Percentiles rank a stretch among this genome's conserved stretches.
phyloP scores from a whole-genome alignment of 352 stramenopile species.

The Ochromonadaceae sp. region DNA sequence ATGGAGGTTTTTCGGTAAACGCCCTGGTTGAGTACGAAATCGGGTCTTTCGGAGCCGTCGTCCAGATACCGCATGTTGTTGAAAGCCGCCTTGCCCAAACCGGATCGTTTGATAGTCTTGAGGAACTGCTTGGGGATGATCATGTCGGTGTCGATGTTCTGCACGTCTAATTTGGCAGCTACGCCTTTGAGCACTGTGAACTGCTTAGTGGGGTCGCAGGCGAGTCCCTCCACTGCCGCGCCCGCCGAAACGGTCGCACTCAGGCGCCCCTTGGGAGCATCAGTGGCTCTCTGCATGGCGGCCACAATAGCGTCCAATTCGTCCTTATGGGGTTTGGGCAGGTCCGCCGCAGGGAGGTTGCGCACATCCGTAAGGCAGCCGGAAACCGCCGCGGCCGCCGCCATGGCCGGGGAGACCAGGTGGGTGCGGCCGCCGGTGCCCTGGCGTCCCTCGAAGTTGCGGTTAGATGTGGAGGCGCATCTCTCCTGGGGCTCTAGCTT shows the following conservation, averaged over 20 bases:
- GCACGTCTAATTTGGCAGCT: constrained; percentile 48
- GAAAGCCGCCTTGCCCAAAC: constrained; percentile 54
- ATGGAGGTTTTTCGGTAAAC: constrained; percentile 46
- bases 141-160: constrained; percentile 67
- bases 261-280: neutral
- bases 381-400: constrained; percentile 44
- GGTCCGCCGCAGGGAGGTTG: constrained; percentile 35
- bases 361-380: constrained; percentile 49
- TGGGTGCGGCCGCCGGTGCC: constrained; percentile 52
- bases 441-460: constrained; percentile 62
- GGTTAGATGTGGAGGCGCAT: constrained; percentile 56
- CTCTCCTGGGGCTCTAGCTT: constrained; percentile 53
- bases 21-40: constrained; percentile 54
- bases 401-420: constrained; percentile 53
- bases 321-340: neutral
- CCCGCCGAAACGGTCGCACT: neutral
- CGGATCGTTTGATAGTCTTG: constrained; percentile 56
- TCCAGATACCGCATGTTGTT: constrained; percentile 49
- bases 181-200: constrained; percentile 40
- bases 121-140: constrained; percentile 66
- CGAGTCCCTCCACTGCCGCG: constrained; percentile 35
- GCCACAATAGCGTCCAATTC: neutral
- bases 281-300: constrained; percentile 1
- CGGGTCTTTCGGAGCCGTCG: constrained; percentile 37
- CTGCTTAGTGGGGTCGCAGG: too few species aligned